phyloP scores from a whole-genome alignment of 495 filamentous ascomycete species.

The Hamigera avellanea region DNA sequence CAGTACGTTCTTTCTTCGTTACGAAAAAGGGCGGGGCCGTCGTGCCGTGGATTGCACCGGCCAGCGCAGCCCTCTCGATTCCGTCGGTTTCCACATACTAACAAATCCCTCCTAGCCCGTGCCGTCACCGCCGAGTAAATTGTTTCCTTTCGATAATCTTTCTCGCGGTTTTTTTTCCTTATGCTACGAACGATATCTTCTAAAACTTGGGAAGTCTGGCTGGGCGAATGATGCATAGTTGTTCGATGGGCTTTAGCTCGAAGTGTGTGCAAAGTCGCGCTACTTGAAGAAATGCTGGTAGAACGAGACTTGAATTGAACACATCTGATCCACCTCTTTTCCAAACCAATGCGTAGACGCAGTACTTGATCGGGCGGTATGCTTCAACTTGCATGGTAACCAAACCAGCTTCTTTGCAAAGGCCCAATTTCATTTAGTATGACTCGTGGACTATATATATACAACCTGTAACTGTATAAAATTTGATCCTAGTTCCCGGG shows the following conservation, averaged over 20 bases:
- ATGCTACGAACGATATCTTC: conserved; percentile 36
- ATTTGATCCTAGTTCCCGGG: background rate
- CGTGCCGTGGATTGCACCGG: too few relatives aligned
- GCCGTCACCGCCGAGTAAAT: conserved; percentile 40
- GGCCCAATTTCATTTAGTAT: too few relatives aligned
- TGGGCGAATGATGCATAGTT: conserved; percentile 30
- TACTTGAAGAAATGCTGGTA: conserved; percentile 17
- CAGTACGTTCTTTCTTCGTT: conserved; percentile 41
- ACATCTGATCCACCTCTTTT: background rate
- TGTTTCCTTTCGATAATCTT: conserved; percentile 21
- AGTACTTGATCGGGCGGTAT: too few relatives aligned
- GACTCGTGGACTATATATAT: too few relatives aligned
- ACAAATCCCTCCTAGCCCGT: conserved; percentile 28
- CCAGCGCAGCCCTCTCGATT: too few relatives aligned
- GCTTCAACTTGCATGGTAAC: too few relatives aligned
- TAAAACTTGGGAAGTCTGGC: conserved; percentile 28
- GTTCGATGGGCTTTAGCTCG: conserved; percentile 20
- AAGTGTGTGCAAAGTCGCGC: conserved; percentile 21
- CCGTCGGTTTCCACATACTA: too few relatives aligned
- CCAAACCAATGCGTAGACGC: too few relatives aligned
- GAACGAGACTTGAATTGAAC: conserved; percentile 9
- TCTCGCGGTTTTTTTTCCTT: conserved; percentile 30
- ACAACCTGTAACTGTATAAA: too few relatives aligned
- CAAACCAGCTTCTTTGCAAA: too few relatives aligned
- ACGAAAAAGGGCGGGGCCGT: too few relatives aligned